Conservation (phyloP, 2,329 filamentous ascomycete genomes). For the Tolypocladium amazonense region DNA sequence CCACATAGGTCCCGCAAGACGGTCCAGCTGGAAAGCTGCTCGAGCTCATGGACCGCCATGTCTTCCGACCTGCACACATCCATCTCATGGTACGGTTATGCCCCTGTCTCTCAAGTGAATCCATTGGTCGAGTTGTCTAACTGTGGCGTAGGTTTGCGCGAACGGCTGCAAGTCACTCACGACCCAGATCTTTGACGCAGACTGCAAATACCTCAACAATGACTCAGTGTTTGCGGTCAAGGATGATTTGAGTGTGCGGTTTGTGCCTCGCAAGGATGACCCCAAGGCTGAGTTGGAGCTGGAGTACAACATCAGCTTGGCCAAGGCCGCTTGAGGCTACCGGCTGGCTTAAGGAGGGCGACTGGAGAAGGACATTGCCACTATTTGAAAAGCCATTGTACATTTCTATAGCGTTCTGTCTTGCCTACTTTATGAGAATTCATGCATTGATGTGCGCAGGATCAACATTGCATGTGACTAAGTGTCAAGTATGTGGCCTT, state of each 20-base stretch:
- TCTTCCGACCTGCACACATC: slow-evolving; percentile 48
- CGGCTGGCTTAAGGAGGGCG: background rate
- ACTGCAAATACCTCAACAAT: slow-evolving; percentile 47
- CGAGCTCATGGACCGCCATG: slow-evolving; percentile 41
- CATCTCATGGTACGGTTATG: slow-evolving; percentile 38
- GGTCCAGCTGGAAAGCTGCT: slow-evolving; percentile 45
- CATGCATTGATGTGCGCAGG: background rate
- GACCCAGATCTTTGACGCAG: slow-evolving; percentile 62
- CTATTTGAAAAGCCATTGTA: background rate
- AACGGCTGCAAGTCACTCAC: slow-evolving; percentile 57
- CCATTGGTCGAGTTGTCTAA: background rate
- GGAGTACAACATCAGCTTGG: slow-evolving; percentile 48
- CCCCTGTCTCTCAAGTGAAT: background rate
- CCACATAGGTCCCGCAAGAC: slow-evolving; percentile 26
- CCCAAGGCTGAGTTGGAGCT: slow-evolving; percentile 45
- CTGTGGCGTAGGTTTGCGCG: slow-evolving; percentile 25
- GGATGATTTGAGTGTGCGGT: slow-evolving; percentile 34
- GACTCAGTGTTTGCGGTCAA: slow-evolving; percentile 47
- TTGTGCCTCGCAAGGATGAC: slow-evolving; percentile 24
- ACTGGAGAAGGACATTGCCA: no score
- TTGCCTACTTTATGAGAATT: background rate
- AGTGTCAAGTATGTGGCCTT: background rate
- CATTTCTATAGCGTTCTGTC: background rate
- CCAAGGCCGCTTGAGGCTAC: slow-evolving; percentile 1
- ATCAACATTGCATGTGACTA: background rate